Conservation (phyloP, 2,329 filamentous ascomycete genomes). For the Venturia pyrina region DNA sequence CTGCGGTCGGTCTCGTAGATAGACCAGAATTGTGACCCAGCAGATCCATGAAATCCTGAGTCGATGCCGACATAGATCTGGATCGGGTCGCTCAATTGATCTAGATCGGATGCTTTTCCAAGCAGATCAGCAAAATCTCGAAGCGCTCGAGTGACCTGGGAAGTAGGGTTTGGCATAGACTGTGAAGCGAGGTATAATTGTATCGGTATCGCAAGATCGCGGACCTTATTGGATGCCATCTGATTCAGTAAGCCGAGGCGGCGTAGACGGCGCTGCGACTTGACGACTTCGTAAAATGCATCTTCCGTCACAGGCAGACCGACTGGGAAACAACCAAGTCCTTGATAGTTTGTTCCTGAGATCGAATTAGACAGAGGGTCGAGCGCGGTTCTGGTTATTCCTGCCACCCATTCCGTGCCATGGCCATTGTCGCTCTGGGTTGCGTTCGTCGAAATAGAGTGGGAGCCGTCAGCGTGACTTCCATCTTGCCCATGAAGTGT, state of each 20-base stretch:
- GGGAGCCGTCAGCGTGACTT: conserved; percentile 20
- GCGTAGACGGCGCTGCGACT: conserved; percentile 23
- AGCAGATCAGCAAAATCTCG: conserved; percentile 19
- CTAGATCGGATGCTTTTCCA: conserved; percentile 19
- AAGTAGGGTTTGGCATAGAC: not conserved
- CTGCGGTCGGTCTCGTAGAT: conserved; percentile 24
- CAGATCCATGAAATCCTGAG: conserved; percentile 27
- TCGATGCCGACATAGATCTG: conserved; percentile 26
- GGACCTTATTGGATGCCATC: conserved; percentile 19
- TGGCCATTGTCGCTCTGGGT: conserved; percentile 13
- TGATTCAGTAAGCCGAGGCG: conserved; percentile 22
- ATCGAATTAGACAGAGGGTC: conserved; percentile 26
- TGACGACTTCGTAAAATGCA: conserved; percentile 24
- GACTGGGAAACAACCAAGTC: conserved; percentile 27
- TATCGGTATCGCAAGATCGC: conserved; percentile 15
- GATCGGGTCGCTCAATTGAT: conserved; percentile 17
- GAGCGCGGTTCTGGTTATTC: conserved; percentile 18
- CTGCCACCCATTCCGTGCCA: conserved; percentile 22
- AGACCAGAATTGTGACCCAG: conserved; percentile 25
- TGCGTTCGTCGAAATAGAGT: conserved; percentile 10
- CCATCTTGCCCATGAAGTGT: conserved; percentile 2
- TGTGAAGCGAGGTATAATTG: conserved; percentile 14
- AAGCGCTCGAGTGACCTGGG: conserved; percentile 19
- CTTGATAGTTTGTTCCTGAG: conserved; percentile 20
- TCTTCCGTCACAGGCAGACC: conserved; percentile 22